A percentile compares a stretch with the other conserved stretches of the same genome.
phyloP scores from a whole-genome alignment of 73 alveolate species.

The Durusdinium trenchii region DNA sequence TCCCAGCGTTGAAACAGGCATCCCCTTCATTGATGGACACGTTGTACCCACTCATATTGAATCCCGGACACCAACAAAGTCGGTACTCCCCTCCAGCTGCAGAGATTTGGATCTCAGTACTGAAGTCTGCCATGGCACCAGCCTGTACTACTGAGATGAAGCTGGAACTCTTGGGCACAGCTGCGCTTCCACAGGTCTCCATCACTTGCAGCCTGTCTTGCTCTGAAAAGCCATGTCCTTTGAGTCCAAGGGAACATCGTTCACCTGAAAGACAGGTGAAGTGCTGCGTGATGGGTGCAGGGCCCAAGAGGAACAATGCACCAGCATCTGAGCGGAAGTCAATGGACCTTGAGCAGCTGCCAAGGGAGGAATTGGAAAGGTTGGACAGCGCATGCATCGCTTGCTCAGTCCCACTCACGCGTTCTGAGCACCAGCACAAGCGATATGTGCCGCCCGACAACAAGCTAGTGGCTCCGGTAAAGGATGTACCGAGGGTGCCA shows the following conservation, averaged over 20 bases:
- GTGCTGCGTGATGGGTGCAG: not conserved
- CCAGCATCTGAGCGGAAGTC: conserved; percentile 38
- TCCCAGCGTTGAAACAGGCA: not conserved
- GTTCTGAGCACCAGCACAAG: not conserved
- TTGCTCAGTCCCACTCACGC: not conserved
- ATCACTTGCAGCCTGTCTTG: not conserved
- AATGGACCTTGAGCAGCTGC: not conserved
- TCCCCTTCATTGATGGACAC: not conserved
- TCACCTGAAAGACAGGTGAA: not conserved
- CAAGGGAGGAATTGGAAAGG: not conserved
- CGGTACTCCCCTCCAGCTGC: conserved; percentile 50
- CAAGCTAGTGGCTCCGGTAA: not conserved
- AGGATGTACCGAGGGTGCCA: not conserved
- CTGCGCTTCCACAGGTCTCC: not conserved
- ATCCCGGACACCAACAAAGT: conserved; percentile 15
- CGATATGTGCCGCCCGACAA: not conserved
- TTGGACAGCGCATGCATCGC: too few relatives aligned
- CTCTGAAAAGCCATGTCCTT: too few relatives aligned
- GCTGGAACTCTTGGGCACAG: too few relatives aligned
- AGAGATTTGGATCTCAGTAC: too few relatives aligned
- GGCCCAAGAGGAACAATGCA: conserved; percentile 12
- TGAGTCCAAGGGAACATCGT: too few relatives aligned
- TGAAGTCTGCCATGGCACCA: too few relatives aligned
- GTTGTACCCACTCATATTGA: not conserved
- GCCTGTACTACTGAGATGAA: too few relatives aligned